phyloP scores from a whole-genome alignment of 441 rosid genomes.

The Flueggea neowawraea region DNA sequence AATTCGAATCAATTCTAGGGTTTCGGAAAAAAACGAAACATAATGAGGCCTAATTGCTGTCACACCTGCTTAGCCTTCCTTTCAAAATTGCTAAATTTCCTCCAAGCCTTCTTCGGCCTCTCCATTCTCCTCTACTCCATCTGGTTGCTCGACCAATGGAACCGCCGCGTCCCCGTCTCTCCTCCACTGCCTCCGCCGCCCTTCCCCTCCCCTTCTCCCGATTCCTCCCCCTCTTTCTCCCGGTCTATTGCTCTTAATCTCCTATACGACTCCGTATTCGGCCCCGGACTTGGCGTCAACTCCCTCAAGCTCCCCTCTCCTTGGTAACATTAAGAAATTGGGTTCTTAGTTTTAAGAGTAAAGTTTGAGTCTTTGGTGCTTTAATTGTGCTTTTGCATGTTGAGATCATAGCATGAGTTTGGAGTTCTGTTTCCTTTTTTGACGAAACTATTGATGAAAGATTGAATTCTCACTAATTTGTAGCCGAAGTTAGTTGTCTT shows the following conservation, averaged over 20 bases:
- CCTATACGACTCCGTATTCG: slow-evolving; percentile 23
- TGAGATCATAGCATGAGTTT: background rate
- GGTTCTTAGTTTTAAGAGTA: background rate
- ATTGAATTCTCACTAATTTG: too few species aligned
- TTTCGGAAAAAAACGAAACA: too few species aligned
- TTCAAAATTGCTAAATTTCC: slow-evolving; percentile 60
- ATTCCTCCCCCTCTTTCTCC: slow-evolving; percentile 17
- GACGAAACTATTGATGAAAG: background rate
- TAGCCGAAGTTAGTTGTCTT: too few species aligned
- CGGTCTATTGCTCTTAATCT: slow-evolving; percentile 17
- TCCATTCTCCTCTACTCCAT: slow-evolving; percentile 60
- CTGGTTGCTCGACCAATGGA: slow-evolving; percentile 80
- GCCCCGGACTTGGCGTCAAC: slow-evolving; percentile 27
- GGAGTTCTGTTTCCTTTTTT: background rate
- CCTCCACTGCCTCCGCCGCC: slow-evolving; percentile 23
- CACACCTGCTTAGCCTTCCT: slow-evolving; percentile 56
- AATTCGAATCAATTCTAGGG: too few species aligned
- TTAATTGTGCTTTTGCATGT: too few species aligned
- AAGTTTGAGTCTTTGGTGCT: background rate
- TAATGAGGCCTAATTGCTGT: slow-evolving; percentile 59
- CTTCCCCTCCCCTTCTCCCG: slow-evolving; percentile 36
- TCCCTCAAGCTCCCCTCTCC: slow-evolving; percentile 54
- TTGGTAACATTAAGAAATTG: slow-evolving; percentile 33
- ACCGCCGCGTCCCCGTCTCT: slow-evolving; percentile 31
- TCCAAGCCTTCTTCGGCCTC: slow-evolving; percentile 64